Evolutionary conservation across 176 grass and related monocot genomes (phyloP), one percentile per base, ranked within the genome.

Genomic region (Juncus inflexus): DNA sequence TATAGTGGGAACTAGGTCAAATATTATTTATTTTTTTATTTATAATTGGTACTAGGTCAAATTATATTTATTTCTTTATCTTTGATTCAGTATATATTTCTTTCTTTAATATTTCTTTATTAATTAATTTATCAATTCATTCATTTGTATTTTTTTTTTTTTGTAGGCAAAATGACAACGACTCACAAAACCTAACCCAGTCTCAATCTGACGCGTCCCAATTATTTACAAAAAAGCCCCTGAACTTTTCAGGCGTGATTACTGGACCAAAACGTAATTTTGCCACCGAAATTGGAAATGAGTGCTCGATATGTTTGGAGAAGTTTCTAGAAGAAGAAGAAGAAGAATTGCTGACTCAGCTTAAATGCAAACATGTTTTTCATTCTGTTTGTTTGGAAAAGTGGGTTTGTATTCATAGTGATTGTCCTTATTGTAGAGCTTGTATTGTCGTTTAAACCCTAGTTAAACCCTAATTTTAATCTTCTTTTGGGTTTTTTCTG

Each of bases 291-390:
- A 15, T 40, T 4, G 60, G 65, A n/a, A 3, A 4, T 1, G 2
- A 94, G 58, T 94, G 89, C 8, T 82, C 76, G 12, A 94, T 94
- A 66, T 94, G 89, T 66, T 66, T 94, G 40, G 85, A 94, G 68
- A 66, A 66, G 41, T 88, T 83, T 14, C 9, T 61, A 0, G 76
- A 56, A 11, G 60, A 9, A 5, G 76, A 56, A 11, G 60, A 9
- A 5, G 78, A 76, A 0, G 71, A 79, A 3, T 28, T 28, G 43
- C 64, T 88, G 58, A 72, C 69, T 0, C 76, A 75, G 66, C 84
- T 94, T 47, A 68, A 15, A 7, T 94, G 89, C 72, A 77, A 80
- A 55, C 89, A 94, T 50, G 43, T 78, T 43, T 94, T 94, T 61
- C 89, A 85, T 74, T 85, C 81, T 3, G 61, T 7, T 2, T 94